These are phyloP conservation scores for Nitzschia inconspicua DNA, from an alignment of 108 stramenopile species.

Conservation along the genomic window DNA sequence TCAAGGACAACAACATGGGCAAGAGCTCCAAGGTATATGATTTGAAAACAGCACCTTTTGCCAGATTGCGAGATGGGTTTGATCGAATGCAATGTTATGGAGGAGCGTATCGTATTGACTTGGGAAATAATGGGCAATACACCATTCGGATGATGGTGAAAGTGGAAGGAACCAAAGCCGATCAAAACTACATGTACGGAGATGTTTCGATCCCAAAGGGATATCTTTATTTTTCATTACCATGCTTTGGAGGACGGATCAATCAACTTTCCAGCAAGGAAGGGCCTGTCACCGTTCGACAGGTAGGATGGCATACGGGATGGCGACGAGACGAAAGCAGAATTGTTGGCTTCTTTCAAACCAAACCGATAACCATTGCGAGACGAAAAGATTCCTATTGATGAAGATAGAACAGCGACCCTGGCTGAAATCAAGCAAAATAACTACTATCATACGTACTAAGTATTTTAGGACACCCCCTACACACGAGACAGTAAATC, in stretches of 20 bases:
- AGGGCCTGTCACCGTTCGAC: conserved; percentile 64
- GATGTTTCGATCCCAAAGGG: conserved; percentile 66
- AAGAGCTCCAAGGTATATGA: conserved; percentile 26
- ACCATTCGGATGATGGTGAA: conserved; percentile 57
- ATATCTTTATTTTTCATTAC: conserved; percentile 67
- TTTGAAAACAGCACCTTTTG: conserved; percentile 38
- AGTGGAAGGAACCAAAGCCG: conserved; percentile 45
- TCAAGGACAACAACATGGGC: conserved; percentile 45
- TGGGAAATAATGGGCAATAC: conserved; percentile 2
- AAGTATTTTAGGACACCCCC: too few species aligned
- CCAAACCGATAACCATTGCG: conserved; percentile 48
- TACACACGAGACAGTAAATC: too few species aligned
- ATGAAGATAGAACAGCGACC: neutral
- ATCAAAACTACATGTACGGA: conserved; percentile 19
- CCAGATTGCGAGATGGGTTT: conserved; percentile 60
- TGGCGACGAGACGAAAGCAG: conserved; percentile 76
- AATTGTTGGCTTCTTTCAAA: conserved; percentile 63
- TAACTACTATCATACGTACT: too few species aligned
- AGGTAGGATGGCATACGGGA: conserved; percentile 81
- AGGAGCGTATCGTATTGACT: conserved; percentile 67
- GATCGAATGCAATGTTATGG: conserved; percentile 50
- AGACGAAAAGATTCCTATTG: conserved; percentile 36
- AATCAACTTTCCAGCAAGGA: conserved; percentile 56
- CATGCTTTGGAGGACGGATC: conserved; percentile 48
- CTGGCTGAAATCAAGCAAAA: too few species aligned